Evolutionary conservation across 2,329 filamentous ascomycete species (phyloP), one percentile per base, ranked within the genome.

Genomic region (Septoria linicola): DNA sequence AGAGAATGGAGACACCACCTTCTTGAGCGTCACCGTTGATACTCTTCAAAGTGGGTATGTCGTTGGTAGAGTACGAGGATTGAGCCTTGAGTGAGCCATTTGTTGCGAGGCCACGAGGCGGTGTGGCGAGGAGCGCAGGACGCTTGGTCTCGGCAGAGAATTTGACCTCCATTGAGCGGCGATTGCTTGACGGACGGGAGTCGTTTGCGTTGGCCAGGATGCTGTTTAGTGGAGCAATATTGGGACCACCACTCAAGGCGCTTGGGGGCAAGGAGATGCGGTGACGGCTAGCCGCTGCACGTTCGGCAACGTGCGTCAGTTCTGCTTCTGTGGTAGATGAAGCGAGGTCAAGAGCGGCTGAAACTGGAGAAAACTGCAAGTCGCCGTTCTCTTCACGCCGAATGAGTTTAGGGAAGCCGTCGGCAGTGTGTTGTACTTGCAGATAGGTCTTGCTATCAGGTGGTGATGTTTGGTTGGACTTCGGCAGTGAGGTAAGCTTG

Each of bases 51-150:
- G 90, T 95, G 3, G 90, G 88, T 16, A 96, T 79, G 65, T 97
- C 91, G 69, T 87, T 93, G 47, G 89, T 84, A 8, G 93, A 96
- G 73, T 88, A 96, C 0, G 92, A 96, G 37, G 87, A 85, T 71
- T 91, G 88, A 51, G 96, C 72, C 74, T 88, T 89, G 23, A 85
- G 81, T 46, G 81, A 81, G 20, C 81, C 77, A 68, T 86, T 79
- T 53, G n/a, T n/a, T n/a, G 64, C 66, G 66, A 63, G 76, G 73
- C 64, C 78, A 60, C 67, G 81, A 81, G 57, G 85, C 71, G 46
- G 84, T 83, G 72, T 84, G 76, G 58, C 80, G 76, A 72, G 64
- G 41, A 72, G 70, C 51, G 70, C 70, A 10, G 74, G 70, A 45
- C 73, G 73, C 68, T 76, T 74, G 41, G 68, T 66, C 42, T 75